Evolutionary conservation across 2,329 filamentous ascomycete genomes (phyloP).

Genomic region (Ascochyta koolunga): DNA sequence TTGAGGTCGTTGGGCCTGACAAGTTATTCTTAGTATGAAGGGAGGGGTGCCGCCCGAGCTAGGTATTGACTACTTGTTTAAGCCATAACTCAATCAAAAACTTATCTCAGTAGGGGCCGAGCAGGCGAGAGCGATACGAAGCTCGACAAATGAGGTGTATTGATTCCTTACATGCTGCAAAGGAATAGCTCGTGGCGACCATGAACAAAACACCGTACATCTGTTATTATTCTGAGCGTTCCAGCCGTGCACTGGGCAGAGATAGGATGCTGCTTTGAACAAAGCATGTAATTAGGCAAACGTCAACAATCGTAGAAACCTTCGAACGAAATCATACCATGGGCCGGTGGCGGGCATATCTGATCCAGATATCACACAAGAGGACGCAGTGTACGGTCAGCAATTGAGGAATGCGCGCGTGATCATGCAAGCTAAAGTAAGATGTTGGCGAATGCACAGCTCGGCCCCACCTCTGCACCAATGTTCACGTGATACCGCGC

Average conservation of each 20-base stretch:
- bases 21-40: slow-evolving; percentile 3
- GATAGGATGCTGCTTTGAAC: neutral
- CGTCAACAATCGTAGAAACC: neutral
- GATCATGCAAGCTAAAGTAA: slow-evolving; percentile 4
- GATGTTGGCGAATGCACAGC: neutral
- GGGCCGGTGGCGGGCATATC: neutral
- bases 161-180: neutral
- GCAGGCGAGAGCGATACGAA: slow-evolving; percentile 10
- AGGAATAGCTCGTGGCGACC: neutral
- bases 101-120: slow-evolving; percentile 7
- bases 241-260: neutral
- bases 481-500: slow-evolving; percentile 8
- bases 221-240: neutral
- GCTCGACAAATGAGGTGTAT: neutral
- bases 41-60: slow-evolving; percentile 1
- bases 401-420: slow-evolving; percentile 6
- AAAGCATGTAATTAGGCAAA: neutral
- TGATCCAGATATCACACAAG: neutral
- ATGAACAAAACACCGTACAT: neutral
- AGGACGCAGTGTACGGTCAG: neutral
- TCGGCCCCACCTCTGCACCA: slow-evolving; percentile 1
- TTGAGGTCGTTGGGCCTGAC: neutral
- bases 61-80: slow-evolving; percentile 5
- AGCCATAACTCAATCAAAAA: slow-evolving; percentile 1
- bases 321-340: neutral